These are phyloP conservation scores for Luffa aegyptiaca DNA, from an alignment of 306 rosid genomes.

Conservation along the genomic window DNA sequence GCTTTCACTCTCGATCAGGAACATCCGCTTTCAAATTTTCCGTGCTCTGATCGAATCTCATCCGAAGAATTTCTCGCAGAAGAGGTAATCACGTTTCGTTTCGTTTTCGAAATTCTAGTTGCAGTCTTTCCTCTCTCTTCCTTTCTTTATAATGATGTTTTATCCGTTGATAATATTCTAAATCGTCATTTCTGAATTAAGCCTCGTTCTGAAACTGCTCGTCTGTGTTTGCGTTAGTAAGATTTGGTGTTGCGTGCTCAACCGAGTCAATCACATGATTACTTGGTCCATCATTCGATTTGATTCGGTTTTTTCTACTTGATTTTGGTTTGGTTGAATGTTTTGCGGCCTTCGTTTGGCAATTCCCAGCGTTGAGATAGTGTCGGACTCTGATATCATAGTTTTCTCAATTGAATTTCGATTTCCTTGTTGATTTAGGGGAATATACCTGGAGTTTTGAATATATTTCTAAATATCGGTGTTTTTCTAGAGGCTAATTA, in stretches of 20 bases:
- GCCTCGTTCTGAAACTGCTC: background rate
- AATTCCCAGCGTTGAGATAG: background rate
- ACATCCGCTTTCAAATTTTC: background rate
- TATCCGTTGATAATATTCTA: background rate
- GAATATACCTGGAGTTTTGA: background rate
- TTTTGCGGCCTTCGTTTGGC: background rate
- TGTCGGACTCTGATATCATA: background rate
- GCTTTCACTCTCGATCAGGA: background rate
- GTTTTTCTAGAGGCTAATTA: background rate
- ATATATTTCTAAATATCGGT: background rate
- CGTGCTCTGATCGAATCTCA: background rate
- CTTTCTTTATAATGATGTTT: background rate
- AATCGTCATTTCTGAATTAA: background rate
- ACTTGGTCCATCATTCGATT: background rate
- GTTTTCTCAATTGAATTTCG: background rate
- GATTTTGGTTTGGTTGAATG: background rate
- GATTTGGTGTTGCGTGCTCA: background rate
- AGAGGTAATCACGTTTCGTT: background rate
- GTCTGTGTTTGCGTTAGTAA: background rate
- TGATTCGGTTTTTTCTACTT: background rate
- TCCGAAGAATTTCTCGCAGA: background rate
- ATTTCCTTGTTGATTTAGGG: background rate
- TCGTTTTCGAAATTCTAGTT: background rate
- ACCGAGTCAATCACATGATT: background rate
- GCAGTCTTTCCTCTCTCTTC: background rate